These are phyloP conservation scores for Colletotrichum chlorophyti DNA, from an alignment of 2,329 filamentous ascomycete species.

Conservation along the genomic window DNA sequence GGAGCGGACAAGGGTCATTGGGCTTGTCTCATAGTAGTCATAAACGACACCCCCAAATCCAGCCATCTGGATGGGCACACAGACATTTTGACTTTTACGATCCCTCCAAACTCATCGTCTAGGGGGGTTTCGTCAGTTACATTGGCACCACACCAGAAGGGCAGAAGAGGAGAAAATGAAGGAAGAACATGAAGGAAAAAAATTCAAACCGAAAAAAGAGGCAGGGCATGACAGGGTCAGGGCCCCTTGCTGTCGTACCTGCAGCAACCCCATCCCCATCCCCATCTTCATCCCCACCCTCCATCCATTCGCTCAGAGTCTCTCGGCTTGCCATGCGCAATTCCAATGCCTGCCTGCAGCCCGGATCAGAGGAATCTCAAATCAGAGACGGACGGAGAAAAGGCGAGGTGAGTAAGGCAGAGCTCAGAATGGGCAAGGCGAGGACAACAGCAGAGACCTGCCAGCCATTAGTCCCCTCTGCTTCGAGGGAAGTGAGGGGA, in stretches of 20 bases:
- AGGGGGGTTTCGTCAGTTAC: constrained; percentile 23
- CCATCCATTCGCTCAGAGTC: background rate
- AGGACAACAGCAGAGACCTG: background rate
- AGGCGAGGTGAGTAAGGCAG: background rate
- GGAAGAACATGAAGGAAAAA: no score
- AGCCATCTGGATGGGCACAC: constrained; percentile 28
- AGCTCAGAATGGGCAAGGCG: background rate
- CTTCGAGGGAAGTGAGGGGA: no score
- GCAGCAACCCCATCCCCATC: no score
- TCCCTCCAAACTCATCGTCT: constrained; percentile 28
- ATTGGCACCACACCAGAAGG: constrained; percentile 11
- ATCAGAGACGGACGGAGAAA: background rate
- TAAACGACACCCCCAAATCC: constrained; percentile 30
- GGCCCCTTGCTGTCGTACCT: background rate
- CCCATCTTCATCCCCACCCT: background rate
- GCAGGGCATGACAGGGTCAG: constrained; percentile 1
- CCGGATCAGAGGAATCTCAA: constrained; percentile 24
- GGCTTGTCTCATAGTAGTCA: constrained; percentile 27
- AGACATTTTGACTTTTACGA: constrained; percentile 28
- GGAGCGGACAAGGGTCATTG: constrained; percentile 12
- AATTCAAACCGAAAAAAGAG: no score
- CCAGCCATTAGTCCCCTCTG: no score
- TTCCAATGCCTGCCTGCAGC: background rate
- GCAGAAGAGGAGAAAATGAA: background rate
- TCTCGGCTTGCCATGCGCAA: constrained; percentile 2